Conservation (phyloP, 352 stramenopile genomes). For the Pilasporangium apinafurcum region DNA sequence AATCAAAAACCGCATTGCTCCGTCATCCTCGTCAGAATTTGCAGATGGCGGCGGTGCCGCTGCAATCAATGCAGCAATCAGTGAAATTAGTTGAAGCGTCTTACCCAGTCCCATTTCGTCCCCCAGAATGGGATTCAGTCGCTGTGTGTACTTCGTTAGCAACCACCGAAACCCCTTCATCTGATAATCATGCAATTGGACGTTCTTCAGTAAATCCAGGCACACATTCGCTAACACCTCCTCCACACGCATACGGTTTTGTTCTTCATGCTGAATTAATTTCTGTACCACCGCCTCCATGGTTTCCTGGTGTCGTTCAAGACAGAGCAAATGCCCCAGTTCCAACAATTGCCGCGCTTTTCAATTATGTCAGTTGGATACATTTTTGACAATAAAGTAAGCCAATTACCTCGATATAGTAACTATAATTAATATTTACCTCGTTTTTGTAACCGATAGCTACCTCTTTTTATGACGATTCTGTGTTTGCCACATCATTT, state of each 20-base stretch:
- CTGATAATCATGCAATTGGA: slow-evolving; percentile 69
- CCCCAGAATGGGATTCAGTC: slow-evolving; percentile 65
- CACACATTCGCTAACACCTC: slow-evolving; percentile 18
- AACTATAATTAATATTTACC: too few species aligned
- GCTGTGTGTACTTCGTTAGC: slow-evolving; percentile 47
- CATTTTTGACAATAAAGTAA: too few species aligned
- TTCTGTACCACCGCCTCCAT: slow-evolving; percentile 46
- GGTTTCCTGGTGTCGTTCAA: background rate
- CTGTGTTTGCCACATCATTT: too few species aligned
- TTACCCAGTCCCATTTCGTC: slow-evolving; percentile 85
- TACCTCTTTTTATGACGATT: too few species aligned
- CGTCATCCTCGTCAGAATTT: slow-evolving; percentile 6
- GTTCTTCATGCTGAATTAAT: slow-evolving; percentile 22
- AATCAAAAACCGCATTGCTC: slow-evolving; percentile 31
- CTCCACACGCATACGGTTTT: slow-evolving; percentile 12
- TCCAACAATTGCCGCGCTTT: too few species aligned
- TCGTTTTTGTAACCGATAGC: too few species aligned
- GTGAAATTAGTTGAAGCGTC: slow-evolving; percentile 73
- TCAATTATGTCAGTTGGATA: too few species aligned
- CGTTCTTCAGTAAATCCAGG: slow-evolving; percentile 55
- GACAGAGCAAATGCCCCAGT: too few species aligned
- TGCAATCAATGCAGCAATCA: slow-evolving; percentile 47
- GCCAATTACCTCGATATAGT: slow-evolving; percentile 1
- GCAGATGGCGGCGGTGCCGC: too few species aligned
- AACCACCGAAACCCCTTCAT: slow-evolving; percentile 59